phyloP scores from a whole-genome alignment of 139 green algal species.

The Asterochloris sp. region DNA sequence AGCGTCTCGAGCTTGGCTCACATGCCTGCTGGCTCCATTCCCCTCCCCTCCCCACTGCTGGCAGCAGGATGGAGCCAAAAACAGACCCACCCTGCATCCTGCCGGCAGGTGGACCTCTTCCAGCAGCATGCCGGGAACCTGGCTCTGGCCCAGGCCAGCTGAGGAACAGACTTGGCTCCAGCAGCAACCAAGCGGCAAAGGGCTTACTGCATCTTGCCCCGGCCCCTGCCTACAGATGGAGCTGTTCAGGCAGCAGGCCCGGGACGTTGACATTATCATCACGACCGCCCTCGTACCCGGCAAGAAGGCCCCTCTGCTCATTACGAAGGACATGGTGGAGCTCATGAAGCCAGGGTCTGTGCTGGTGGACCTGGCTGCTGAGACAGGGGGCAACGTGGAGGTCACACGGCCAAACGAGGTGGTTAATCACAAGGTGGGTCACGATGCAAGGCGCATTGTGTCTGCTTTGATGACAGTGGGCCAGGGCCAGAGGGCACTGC shows the following conservation, averaged over 20 bases:
- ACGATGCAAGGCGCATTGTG: no score
- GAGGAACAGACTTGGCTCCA: not conserved
- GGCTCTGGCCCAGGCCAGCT: not conserved
- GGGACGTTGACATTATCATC: conserved; percentile 92
- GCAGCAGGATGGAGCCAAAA: no score
- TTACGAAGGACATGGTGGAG: conserved; percentile 79
- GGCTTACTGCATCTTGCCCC: not conserved
- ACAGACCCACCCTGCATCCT: no score
- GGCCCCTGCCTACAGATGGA: conserved; percentile 35
- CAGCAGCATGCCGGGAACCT: not conserved
- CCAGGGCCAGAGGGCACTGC: not conserved
- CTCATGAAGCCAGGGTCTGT: conserved; percentile 69
- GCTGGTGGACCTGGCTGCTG: conserved; percentile 83
- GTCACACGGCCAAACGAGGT: conserved; percentile 50
- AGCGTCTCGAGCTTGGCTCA: no score
- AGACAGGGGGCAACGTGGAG: conserved; percentile 74
- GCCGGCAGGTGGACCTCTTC: not conserved
- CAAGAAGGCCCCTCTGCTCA: conserved; percentile 80
- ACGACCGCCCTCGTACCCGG: conserved; percentile 82
- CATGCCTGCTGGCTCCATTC: no score
- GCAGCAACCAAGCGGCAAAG: not conserved
- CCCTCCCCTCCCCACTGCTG: no score
- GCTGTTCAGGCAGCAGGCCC: conserved; percentile 68
- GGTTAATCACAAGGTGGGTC: conserved; percentile 38
- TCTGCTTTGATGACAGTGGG: no score